These are phyloP conservation scores for Corymbia calophylla DNA, from an alignment of 441 rosid species.

Conservation along the genomic window DNA sequence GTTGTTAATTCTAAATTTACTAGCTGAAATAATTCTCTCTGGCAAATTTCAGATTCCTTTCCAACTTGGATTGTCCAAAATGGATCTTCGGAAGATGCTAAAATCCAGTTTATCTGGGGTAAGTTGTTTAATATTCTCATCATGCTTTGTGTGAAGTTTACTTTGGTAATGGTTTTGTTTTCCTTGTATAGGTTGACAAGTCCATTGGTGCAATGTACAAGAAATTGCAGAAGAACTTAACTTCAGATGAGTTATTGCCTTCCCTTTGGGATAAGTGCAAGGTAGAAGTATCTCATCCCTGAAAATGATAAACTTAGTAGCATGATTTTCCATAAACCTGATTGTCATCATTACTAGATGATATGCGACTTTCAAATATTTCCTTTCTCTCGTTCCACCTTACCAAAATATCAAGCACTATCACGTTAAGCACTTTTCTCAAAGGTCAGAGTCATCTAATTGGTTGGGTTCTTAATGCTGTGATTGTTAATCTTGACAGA, in stretches of 20 bases:
- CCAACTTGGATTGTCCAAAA: slow-evolving; percentile 91
- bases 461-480: background rate
- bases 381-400: background rate
- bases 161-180: background rate
- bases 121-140: slow-evolving; percentile 12
- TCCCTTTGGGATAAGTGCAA: slow-evolving; percentile 99
- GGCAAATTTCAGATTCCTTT: slow-evolving; percentile 71
- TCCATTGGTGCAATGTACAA: slow-evolving; percentile 88
- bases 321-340: background rate
- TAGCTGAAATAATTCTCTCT: background rate
- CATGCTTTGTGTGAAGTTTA: background rate
- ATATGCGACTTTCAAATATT: background rate
- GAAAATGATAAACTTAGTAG: background rate
- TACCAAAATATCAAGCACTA: background rate
- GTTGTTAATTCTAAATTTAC: background rate
- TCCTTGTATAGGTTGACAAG: slow-evolving; percentile 65
- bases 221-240: slow-evolving; percentile 90
- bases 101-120: slow-evolving; percentile 95
- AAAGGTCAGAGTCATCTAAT: background rate
- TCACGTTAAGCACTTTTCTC: background rate
- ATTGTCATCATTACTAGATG: background rate
- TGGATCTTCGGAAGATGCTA: slow-evolving; percentile 90
- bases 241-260: slow-evolving; percentile 91
- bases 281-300: slow-evolving; percentile 27
- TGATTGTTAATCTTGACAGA: slow-evolving; percentile 41